Evolutionary conservation across 1,139 yeast species (phyloP).

Genomic region (Diutina pseudorugosa): DNA sequence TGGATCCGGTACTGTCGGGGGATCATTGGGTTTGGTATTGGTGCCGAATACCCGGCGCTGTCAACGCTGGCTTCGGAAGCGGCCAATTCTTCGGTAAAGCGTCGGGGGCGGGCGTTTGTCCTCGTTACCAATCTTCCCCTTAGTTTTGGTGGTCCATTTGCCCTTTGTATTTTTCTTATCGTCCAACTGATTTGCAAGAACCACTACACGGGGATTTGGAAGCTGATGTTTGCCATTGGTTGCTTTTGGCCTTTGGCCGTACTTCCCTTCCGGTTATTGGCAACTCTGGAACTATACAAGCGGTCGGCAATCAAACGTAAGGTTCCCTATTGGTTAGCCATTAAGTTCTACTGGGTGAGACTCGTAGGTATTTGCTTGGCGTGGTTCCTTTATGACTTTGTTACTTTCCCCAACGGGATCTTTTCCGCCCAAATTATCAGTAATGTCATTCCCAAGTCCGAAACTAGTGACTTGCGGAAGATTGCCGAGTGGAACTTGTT

Average conservation of each 20-base stretch:
- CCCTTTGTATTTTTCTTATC: constrained; percentile 53
- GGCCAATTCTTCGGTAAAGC: constrained; percentile 48
- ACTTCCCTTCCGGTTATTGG: constrained; percentile 62
- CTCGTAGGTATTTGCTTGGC: constrained; percentile 45
- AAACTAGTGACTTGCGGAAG: constrained; percentile 22
- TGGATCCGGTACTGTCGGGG: constrained; percentile 61
- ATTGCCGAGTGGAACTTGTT: constrained; percentile 50
- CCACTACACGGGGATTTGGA: constrained; percentile 40
- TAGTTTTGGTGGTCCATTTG: constrained; percentile 68
- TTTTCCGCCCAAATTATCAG: constrained; percentile 43
- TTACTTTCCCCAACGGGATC: constrained; percentile 54
- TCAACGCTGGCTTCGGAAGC: constrained; percentile 64
- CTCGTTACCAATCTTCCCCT: constrained; percentile 63
- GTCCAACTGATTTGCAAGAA: constrained; percentile 42
- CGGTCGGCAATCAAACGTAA: constrained; percentile 35
- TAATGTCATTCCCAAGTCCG: constrained; percentile 23
- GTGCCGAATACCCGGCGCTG: constrained; percentile 68
- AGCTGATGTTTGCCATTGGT: constrained; percentile 67
- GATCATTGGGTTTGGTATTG: constrained; percentile 62
- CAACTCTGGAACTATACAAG: constrained; percentile 47
- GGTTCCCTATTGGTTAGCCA: constrained; percentile 42
- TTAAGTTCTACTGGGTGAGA: constrained; percentile 44
- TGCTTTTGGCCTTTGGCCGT: constrained; percentile 63
- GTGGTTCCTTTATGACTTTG: constrained; percentile 56
- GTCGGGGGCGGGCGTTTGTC: constrained; percentile 53